phyloP scores from a whole-genome alignment of 2,329 filamentous ascomycete genomes.

The Aspergillus quadrilineatus region DNA sequence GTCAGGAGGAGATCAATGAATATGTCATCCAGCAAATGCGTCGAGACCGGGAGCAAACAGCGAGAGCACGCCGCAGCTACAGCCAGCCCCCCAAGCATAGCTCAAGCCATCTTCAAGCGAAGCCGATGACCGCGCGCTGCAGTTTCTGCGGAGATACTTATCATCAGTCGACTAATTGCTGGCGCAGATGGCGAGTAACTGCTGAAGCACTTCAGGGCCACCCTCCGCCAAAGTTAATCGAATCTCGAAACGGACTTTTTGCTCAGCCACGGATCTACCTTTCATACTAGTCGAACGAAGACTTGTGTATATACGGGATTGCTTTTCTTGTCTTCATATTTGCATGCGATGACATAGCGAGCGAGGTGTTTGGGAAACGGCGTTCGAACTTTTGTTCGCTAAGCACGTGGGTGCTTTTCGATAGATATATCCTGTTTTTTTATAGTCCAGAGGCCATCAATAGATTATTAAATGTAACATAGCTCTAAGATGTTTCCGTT shows the following conservation, averaged over 20 bases:
- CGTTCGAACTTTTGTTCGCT: neutral
- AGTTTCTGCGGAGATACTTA: conserved; percentile 25
- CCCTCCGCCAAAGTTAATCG: conserved; percentile 24
- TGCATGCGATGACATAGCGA: neutral
- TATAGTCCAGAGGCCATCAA: neutral
- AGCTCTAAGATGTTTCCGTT: too few relatives aligned
- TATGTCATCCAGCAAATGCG: conserved; percentile 31
- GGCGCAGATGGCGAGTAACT: conserved; percentile 25
- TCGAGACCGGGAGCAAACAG: conserved; percentile 23
- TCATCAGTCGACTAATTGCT: conserved; percentile 26
- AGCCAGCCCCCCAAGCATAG: conserved; percentile 21
- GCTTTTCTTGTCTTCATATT: neutral
- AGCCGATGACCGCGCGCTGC: conserved; percentile 16
- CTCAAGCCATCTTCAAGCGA: neutral
- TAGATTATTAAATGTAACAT: too few relatives aligned
- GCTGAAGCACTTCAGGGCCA: conserved; percentile 26
- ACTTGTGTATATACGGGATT: neutral
- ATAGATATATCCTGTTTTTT: neutral
- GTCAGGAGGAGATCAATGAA: conserved; percentile 32
- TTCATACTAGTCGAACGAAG: conserved; percentile 18
- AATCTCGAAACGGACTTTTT: conserved; percentile 22
- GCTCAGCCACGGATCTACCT: conserved; percentile 26
- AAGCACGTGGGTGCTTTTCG: neutral
- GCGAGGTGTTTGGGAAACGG: conserved; percentile 12
- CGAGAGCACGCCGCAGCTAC: conserved; percentile 18